Conservation (phyloP, 306 rosid genomes). For the Trifolium fragiferum region DNA sequence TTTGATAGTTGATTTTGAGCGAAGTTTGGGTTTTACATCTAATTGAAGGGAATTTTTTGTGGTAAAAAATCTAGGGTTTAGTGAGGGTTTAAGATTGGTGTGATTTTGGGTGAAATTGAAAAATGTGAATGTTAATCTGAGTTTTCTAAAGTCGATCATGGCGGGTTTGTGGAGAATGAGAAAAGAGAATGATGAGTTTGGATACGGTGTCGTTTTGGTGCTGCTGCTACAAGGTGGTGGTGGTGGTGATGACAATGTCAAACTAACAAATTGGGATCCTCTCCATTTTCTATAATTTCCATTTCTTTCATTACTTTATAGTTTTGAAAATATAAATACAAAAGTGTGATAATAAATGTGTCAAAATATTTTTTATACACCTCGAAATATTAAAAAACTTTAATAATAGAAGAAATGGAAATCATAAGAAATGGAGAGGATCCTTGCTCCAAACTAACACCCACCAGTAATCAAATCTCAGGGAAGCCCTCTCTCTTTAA, state of each 20-base stretch:
- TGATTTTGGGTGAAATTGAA: not conserved
- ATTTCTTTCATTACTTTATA: too few relatives aligned
- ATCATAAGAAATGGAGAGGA: too few relatives aligned
- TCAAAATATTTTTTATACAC: too few relatives aligned
- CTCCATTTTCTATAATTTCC: too few relatives aligned
- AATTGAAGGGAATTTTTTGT: constrained; percentile 35
- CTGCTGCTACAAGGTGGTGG: not conserved
- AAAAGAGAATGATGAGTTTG: not conserved
- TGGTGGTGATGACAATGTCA: not conserved
- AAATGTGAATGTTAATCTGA: constrained; percentile 15
- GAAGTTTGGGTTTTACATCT: not conserved
- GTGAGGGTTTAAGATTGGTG: constrained; percentile 36
- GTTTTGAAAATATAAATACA: too few relatives aligned
- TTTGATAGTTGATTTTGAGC: constrained; percentile 28
- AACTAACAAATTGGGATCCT: too few relatives aligned
- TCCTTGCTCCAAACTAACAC: too few relatives aligned
- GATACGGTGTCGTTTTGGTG: constrained; percentile 31
- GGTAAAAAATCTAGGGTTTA: constrained; percentile 54
- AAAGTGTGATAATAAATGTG: too few relatives aligned
- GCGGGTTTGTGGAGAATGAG: not conserved
- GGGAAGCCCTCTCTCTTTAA: not conserved
- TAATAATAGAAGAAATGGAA: too few relatives aligned
- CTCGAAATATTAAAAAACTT: too few relatives aligned
- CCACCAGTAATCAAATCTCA: too few relatives aligned
- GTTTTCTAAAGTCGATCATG: constrained; percentile 57